phyloP scores from a whole-genome alignment of 202 grass and related monocot species.

The Musa balbisiana region DNA sequence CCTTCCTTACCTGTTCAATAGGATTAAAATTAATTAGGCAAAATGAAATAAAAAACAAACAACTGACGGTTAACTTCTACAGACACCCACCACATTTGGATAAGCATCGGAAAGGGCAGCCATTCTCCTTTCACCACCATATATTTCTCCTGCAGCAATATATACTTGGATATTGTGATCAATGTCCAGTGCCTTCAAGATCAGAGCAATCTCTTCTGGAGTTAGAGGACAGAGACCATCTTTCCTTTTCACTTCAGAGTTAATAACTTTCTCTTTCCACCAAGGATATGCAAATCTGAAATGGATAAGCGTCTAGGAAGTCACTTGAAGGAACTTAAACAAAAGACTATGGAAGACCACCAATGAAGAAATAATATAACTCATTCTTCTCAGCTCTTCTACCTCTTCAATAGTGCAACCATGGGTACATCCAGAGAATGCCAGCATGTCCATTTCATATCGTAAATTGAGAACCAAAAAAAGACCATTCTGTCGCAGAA shows the following conservation, averaged over 20 bases:
- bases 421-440: slow-evolving; percentile 91
- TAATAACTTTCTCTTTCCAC: slow-evolving; percentile 96
- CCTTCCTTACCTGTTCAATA: slow-evolving; percentile 65
- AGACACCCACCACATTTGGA: slow-evolving; percentile 67
- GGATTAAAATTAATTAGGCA: slow-evolving; percentile 16
- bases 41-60: slow-evolving; percentile 16
- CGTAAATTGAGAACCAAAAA: slow-evolving; percentile 96
- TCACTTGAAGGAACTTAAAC: neutral
- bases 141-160: slow-evolving; percentile 94
- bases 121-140: slow-evolving; percentile 71
- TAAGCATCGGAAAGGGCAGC: slow-evolving; percentile 56
- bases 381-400: slow-evolving; percentile 80
- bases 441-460: slow-evolving; percentile 99
- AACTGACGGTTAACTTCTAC: neutral
- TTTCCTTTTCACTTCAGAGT: slow-evolving; percentile 83
- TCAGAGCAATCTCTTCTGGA: slow-evolving; percentile 78
- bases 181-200: slow-evolving; percentile 73
- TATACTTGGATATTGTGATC: slow-evolving; percentile 89
- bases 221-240: slow-evolving; percentile 90
- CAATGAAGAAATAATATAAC: slow-evolving; percentile 26
- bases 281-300: slow-evolving; percentile 88
- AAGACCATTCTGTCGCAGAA: slow-evolving; percentile 73
- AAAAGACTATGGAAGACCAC: neutral
- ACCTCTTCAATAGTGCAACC: slow-evolving; percentile 78
- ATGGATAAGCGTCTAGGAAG: neutral